These are phyloP conservation scores for Oryza nivara DNA, from an alignment of 176 grass and related monocot genomes.

Conservation along the genomic window DNA sequence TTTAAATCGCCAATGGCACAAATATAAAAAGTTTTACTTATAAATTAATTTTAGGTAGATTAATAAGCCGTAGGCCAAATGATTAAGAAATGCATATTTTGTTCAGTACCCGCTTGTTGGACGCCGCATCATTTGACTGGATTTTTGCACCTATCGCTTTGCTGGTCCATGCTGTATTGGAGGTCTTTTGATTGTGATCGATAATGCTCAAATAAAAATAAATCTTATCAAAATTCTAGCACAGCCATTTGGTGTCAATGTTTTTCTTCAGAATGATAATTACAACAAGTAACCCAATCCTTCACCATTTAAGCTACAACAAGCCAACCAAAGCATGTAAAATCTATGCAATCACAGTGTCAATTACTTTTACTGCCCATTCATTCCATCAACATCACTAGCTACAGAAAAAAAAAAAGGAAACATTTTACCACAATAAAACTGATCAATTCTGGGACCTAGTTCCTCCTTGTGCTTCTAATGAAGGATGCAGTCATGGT, in stretches of 20 bases:
- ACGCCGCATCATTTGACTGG: neutral
- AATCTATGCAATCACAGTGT: neutral
- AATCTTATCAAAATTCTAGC: neutral
- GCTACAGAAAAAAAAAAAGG: neutral
- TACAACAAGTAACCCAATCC: neutral
- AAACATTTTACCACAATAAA: neutral
- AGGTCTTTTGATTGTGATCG: too few species aligned
- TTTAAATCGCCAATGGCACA: too few species aligned
- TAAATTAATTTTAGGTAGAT: too few species aligned
- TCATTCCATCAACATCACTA: neutral
- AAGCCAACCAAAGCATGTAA: neutral
- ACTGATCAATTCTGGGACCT: neutral
- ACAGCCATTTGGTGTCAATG: neutral
- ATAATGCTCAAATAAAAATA: too few species aligned
- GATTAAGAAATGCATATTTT: too few species aligned
- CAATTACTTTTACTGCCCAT: neutral
- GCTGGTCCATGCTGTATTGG: neutral
- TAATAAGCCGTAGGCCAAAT: too few species aligned
- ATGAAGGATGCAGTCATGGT: constrained; percentile 48
- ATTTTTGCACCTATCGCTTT: neutral
- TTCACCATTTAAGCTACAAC: constrained; percentile 2
- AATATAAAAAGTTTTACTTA: too few species aligned
- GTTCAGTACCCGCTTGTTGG: neutral
- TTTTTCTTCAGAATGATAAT: neutral
- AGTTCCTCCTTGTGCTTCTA: constrained; percentile 37